Conservation (phyloP, 2,329 filamentous ascomycete species). For the Aspergillus tubingensis region DNA sequence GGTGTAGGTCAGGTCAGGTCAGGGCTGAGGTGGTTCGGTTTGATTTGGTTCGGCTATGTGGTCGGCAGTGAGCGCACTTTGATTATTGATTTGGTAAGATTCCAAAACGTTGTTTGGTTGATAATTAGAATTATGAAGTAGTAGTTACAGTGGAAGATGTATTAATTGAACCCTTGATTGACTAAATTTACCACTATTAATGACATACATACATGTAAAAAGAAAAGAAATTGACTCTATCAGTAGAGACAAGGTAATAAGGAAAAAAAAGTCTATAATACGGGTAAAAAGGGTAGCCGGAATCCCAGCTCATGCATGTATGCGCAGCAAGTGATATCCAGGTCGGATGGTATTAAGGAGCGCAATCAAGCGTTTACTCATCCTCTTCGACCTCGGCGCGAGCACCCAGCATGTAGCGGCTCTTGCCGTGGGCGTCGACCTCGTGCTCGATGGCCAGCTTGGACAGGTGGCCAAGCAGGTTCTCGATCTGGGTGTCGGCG, state of each 20-base stretch:
- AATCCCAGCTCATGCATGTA: constrained; percentile 32
- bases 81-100: too few relatives aligned
- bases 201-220: constrained; percentile 46
- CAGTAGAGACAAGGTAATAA: constrained; percentile 33
- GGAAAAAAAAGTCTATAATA: constrained; percentile 43
- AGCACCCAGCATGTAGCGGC: constrained; percentile 46
- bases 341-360: constrained; percentile 30
- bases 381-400: constrained; percentile 48
- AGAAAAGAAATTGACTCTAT: constrained; percentile 39
- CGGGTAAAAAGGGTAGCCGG: constrained; percentile 29
- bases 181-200: constrained; percentile 44
- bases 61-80: not conserved
- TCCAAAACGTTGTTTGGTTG: not conserved
- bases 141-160: not conserved
- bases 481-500: constrained; percentile 57
- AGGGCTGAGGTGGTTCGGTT: not conserved
- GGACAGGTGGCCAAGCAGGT: constrained; percentile 54
- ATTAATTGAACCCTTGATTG: constrained; percentile 34
- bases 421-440: constrained; percentile 48
- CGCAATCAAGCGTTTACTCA: constrained; percentile 39
- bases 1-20: not conserved
- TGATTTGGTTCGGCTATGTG: not conserved
- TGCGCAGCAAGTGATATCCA: constrained; percentile 39
- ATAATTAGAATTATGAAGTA: not conserved
- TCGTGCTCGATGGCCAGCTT: constrained; percentile 56